Evolutionary conservation across 108 stramenopile genomes (phyloP), one percentile per base, ranked within the genome.

Genomic region (Fragilaria radians): DNA sequence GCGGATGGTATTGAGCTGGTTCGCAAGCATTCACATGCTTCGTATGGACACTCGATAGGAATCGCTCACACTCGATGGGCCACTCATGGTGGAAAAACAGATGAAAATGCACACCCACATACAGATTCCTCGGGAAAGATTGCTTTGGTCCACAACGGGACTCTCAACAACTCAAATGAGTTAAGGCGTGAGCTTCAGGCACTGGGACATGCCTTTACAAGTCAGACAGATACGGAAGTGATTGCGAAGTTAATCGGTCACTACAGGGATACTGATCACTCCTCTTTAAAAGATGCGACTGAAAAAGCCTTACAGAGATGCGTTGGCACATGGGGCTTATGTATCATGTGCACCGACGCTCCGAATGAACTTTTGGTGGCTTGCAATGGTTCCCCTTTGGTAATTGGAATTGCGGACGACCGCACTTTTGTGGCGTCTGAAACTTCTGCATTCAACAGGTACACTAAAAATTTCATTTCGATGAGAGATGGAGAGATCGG

Each of bases 61-160:
- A 98, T 99, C 62, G 99, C 95, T 5, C 97, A 98, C 76, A 98
- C 99, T 4, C 96, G 99, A 24, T 99, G 99, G 99, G 97, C 99
- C 9, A 99, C 99, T 1, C 94, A 96, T 66, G 99, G 99, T 61
- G 97, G 96, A 27, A 97, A 98, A 62, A 99, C 95, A 4, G 97
- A 97, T 61, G 81, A 81, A 56, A 99, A 99, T 72, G 97, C 97
- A 5, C 99, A 99, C 75, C 97, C 99, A 19, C 99, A 98, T 74
- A 72, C 64, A n/a, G 97, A 97, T 77, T 77, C 74, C 23, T 73
- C 90, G 17, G 94, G 94, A 59, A 89, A 95, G 67, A 85, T 99
- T 63, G 96, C 96, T 17, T 71, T 99, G n/a, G 96, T 97, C 21
- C 99, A 99, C 78, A 99, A 99, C 64, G 98, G 98, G 25, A 97